Percentiles rank a stretch among this genome's conserved stretches.
Evolutionary conservation across 306 rosid species (phyloP).

Genomic region (Lupinus albus): DNA sequence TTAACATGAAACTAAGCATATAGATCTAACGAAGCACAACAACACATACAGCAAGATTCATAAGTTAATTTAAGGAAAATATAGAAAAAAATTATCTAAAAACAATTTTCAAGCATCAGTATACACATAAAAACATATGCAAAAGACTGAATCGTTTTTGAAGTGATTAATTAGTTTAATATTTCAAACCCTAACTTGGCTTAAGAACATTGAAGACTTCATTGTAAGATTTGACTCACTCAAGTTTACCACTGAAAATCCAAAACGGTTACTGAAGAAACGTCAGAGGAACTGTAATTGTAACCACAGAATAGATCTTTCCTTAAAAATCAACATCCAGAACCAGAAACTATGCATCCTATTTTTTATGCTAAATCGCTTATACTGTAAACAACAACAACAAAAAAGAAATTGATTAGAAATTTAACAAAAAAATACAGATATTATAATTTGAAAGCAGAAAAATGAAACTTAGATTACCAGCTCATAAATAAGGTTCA

Average conservation of each 20-base stretch:
- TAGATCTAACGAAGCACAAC: conserved; percentile 4
- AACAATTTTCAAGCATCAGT: too few relatives aligned
- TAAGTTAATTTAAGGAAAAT: too few relatives aligned
- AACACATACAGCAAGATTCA: too few relatives aligned
- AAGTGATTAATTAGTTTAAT: not conserved
- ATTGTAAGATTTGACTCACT: conserved; percentile 31
- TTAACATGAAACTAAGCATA: conserved; percentile 18
- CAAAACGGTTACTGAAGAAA: conserved; percentile 17
- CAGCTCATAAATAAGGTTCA: conserved; percentile 46
- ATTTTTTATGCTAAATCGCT: conserved; percentile 28
- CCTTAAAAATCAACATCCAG: conserved; percentile 42
- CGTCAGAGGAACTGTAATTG: conserved; percentile 35
- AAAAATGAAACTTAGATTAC: conserved; percentile 27
- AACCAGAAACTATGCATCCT: conserved; percentile 37
- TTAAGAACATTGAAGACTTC: conserved; percentile 22
- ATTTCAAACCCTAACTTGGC: conserved; percentile 50
- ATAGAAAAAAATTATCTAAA: too few relatives aligned
- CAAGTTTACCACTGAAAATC: conserved; percentile 33
- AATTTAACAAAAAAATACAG: not conserved
- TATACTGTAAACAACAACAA: conserved; percentile 17
- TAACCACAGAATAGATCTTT: conserved; percentile 8
- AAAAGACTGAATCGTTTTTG: conserved; percentile 15
- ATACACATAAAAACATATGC: conserved; percentile 1
- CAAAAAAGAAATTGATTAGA: conserved; percentile 7
- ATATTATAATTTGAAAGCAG: not conserved